phyloP scores from a whole-genome alignment of 169 alveolate genomes.

The Amoebophrya sp. region DNA sequence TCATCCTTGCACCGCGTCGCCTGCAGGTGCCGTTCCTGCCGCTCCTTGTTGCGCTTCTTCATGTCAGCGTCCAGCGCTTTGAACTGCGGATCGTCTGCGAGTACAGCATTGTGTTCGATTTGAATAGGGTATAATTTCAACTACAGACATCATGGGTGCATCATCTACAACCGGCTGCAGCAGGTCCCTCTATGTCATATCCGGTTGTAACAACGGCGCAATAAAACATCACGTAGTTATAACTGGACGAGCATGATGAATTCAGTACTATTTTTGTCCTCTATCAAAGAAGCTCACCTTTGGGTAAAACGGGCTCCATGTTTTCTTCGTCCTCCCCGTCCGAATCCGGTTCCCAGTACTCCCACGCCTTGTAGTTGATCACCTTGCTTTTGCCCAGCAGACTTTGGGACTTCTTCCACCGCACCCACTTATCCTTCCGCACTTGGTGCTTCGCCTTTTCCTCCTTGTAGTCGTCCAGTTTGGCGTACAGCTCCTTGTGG shows the following conservation, averaged over 20 bases:
- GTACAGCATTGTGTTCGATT: too few relatives aligned
- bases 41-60: constrained; percentile 63
- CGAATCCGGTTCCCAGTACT: constrained; percentile 60
- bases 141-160: too few relatives aligned
- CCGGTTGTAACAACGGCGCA: too few relatives aligned
- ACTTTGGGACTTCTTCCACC: constrained; percentile 72
- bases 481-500: constrained; percentile 47
- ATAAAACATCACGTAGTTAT: too few relatives aligned
- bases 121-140: too few relatives aligned
- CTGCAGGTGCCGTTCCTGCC: constrained; percentile 25
- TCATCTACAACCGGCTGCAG: too few relatives aligned
- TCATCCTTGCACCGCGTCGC: constrained; percentile 53
- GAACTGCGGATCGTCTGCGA: constrained; percentile 71
- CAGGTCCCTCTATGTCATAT: too few relatives aligned
- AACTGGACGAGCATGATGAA: too few relatives aligned
- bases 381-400: constrained; percentile 62
- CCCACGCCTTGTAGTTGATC: constrained; percentile 75
- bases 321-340: constrained; percentile 63
- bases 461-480: background rate
- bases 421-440: constrained; percentile 67
- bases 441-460: constrained; percentile 57
- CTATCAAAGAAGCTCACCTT: too few relatives aligned
- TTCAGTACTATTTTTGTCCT: too few relatives aligned
- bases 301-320: constrained; percentile 32
- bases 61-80: constrained; percentile 74